A percentile compares a stretch with the other conserved stretches of the same genome.
phyloP scores from a whole-genome alignment of 306 rosid genomes.

The Prunus mira region DNA sequence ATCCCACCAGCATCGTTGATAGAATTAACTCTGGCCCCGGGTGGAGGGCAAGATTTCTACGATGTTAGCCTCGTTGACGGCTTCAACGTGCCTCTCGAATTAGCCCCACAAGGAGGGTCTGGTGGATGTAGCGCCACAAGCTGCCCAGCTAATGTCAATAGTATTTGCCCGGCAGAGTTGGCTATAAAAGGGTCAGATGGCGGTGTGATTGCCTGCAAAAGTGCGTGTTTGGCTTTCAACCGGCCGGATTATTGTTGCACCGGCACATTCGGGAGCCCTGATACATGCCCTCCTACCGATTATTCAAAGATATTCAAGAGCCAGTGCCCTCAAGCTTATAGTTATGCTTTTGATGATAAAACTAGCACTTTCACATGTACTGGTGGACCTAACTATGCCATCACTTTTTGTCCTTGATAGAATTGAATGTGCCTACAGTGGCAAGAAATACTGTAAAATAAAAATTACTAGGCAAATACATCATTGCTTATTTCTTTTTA shows the following conservation, averaged over 20 bases:
- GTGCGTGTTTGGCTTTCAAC: conserved; percentile 27
- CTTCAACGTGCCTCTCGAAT: conserved; percentile 7
- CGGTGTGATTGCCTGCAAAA: conserved; percentile 27
- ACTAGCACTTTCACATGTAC: conserved; percentile 21
- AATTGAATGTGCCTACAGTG: too few species aligned
- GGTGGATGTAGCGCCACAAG: not conserved
- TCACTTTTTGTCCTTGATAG: conserved; percentile 17
- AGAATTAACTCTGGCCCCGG: not conserved
- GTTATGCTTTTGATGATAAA: conserved; percentile 23
- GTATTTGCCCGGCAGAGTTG: conserved; percentile 4
- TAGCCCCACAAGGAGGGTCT: conserved; percentile 10
- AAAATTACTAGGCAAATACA: too few species aligned
- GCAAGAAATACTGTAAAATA: too few species aligned
- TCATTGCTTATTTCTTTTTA: too few species aligned
- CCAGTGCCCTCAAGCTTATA: conserved; percentile 20
- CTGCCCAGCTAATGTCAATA: conserved; percentile 16
- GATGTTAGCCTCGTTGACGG: conserved; percentile 31
- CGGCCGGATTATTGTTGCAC: conserved; percentile 27
- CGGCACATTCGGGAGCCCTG: not conserved
- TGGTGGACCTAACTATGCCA: conserved; percentile 9
- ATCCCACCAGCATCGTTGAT: conserved; percentile 10
- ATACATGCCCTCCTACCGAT: not conserved
- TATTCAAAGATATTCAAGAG: conserved; percentile 19
- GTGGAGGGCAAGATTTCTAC: conserved; percentile 26
- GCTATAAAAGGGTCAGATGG: conserved; percentile 16